Evolutionary conservation across 306 rosid genomes (phyloP).

Genomic region (Abrus pulchellus): DNA sequence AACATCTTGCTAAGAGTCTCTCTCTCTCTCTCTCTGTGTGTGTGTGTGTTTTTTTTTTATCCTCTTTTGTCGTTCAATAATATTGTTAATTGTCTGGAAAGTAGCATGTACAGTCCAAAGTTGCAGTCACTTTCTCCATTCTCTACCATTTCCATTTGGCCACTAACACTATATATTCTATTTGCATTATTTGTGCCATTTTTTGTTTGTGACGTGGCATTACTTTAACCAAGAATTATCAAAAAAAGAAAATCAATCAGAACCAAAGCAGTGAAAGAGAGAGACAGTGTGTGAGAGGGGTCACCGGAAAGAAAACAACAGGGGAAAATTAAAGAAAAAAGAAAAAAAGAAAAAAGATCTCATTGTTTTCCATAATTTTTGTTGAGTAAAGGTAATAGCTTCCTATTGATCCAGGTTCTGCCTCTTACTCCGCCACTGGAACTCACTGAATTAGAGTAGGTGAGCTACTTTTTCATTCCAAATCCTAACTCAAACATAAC

Average conservation of each 20-base stretch:
- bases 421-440: constrained; percentile 22
- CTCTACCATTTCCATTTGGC: constrained; percentile 43
- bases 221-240: constrained; percentile 3
- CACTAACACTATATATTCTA: constrained; percentile 42
- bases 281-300: too few species aligned
- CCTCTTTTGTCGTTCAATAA: constrained; percentile 8
- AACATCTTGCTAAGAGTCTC: background rate
- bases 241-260: background rate
- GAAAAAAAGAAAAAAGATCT: constrained; percentile 24
- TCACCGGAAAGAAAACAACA: background rate
- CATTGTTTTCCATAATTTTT: constrained; percentile 41
- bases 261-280: background rate
- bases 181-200: constrained; percentile 4
- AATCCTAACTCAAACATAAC: constrained; percentile 17
- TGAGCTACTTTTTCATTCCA: constrained; percentile 50
- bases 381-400: constrained; percentile 38
- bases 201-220: background rate
- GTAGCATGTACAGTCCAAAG: constrained; percentile 44
- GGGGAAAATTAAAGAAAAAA: background rate
- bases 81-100: constrained; percentile 44
- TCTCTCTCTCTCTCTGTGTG: background rate
- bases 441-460: constrained; percentile 40
- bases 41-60: background rate
- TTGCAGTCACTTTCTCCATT: constrained; percentile 46
- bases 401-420: constrained; percentile 38